phyloP scores from a whole-genome alignment of 75 land plant genomes.

The Sequoia sempervirens region DNA sequence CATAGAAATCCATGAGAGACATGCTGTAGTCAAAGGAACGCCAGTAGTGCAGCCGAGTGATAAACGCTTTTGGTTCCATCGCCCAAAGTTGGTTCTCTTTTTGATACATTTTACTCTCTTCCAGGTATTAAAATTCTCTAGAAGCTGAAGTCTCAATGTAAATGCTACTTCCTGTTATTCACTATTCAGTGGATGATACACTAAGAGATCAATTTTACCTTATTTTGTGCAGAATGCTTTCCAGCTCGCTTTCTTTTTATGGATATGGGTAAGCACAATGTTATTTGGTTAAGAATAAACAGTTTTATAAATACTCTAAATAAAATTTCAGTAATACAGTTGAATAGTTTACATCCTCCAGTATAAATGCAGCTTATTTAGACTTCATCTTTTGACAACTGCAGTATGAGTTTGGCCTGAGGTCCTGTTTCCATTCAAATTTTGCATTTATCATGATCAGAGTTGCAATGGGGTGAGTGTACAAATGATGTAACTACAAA shows the following conservation, averaged over 20 bases:
- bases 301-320: neutral
- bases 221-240: slow-evolving; percentile 31
- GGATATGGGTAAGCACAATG: slow-evolving; percentile 27
- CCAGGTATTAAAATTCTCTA: slow-evolving; percentile 34
- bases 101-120: slow-evolving; percentile 57
- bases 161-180: neutral
- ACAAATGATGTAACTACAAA: slow-evolving; percentile 4
- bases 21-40: slow-evolving; percentile 41
- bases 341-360: neutral
- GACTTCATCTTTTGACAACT: slow-evolving; percentile 5
- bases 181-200: neutral
- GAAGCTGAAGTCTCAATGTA: neutral
- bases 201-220: neutral
- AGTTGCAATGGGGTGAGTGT: slow-evolving; percentile 22
- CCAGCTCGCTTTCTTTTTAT: slow-evolving; percentile 33
- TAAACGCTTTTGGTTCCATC: slow-evolving; percentile 48
- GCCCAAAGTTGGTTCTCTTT: slow-evolving; percentile 37
- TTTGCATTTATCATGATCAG: slow-evolving; percentile 17
- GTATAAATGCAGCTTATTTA: neutral
- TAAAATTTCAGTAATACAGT: neutral
- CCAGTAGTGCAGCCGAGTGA: slow-evolving; percentile 34
- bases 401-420: slow-evolving; percentile 34
- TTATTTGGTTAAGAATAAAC: neutral
- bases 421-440: slow-evolving; percentile 34
- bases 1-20: slow-evolving; percentile 34